Conservation (phyloP, 345 rosid genomes). For the Theobroma cacao region DNA sequence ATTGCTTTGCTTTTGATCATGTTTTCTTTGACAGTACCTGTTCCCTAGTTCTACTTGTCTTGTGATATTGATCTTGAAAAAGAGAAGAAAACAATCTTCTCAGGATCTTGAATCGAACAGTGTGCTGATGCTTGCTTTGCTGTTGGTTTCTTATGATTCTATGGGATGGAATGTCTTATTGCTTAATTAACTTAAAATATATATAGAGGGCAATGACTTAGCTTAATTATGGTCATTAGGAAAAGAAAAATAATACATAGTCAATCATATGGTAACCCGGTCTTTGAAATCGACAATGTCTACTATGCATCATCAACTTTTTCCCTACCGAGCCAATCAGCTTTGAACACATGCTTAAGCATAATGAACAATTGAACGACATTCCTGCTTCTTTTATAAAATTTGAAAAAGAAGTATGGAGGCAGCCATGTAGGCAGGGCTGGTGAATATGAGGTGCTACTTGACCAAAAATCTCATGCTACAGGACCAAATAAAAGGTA, state of each 20-base stretch:
- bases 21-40: neutral
- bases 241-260: too few species aligned
- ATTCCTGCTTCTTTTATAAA: neutral
- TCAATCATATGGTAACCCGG: too few species aligned
- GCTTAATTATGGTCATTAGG: too few species aligned
- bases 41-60: neutral
- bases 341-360: neutral
- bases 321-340: neutral
- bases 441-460: neutral
- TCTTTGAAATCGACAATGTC: neutral
- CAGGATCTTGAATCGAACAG: neutral
- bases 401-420: neutral
- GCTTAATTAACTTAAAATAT: neutral
- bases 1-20: neutral
- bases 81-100: neutral
- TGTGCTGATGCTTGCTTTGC: neutral
- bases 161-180: neutral
- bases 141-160: neutral
- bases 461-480: slow-evolving; percentile 5
- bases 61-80: neutral
- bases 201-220: neutral
- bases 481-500: neutral
- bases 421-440: neutral
- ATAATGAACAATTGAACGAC: neutral
- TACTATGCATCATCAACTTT: neutral